These are phyloP conservation scores for Lachnellula hyalina DNA, from an alignment of 2,329 filamentous ascomycete species.

Conservation along the genomic window DNA sequence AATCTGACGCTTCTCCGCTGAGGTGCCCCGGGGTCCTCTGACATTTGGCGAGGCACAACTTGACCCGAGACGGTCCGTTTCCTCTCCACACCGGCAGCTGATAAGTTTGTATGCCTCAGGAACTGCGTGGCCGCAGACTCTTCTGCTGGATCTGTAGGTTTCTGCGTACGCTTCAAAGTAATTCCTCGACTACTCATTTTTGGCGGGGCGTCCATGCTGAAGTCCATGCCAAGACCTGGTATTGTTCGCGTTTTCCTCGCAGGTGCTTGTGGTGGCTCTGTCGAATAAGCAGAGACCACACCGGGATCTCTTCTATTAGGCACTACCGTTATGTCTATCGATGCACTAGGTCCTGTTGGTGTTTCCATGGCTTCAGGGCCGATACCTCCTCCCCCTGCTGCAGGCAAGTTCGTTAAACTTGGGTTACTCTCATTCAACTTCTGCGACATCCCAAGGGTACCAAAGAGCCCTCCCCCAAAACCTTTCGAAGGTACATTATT, in stretches of 20 bases:
- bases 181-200: conserved; percentile 31
- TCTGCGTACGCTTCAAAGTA: conserved; percentile 29
- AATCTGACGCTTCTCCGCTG: conserved; percentile 69
- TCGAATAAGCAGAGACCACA: conserved; percentile 24
- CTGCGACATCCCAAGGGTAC: conserved; percentile 27
- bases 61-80: conserved; percentile 94
- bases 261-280: conserved; percentile 46
- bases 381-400: conserved; percentile 26
- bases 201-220: conserved; percentile 30
- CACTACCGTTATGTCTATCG: conserved; percentile 31
- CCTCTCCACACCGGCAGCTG: conserved; percentile 50
- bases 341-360: conserved; percentile 46
- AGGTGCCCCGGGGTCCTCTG: conserved; percentile 57
- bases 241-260: conserved; percentile 32
- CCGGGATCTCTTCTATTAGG: conserved; percentile 27
- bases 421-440: conserved; percentile 33
- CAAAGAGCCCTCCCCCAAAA: conserved; percentile 29
- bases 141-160: conserved; percentile 25
- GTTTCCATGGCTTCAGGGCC: conserved; percentile 59
- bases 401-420: conserved; percentile 31
- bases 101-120: conserved; percentile 20
- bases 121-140: conserved; percentile 25
- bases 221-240: conserved; percentile 31
- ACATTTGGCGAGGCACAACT: conserved; percentile 46
- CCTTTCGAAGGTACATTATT: conserved; percentile 27